Evolutionary conservation across 2,329 filamentous ascomycete genomes (phyloP).

Genomic region (Juglanconis juglandina): DNA sequence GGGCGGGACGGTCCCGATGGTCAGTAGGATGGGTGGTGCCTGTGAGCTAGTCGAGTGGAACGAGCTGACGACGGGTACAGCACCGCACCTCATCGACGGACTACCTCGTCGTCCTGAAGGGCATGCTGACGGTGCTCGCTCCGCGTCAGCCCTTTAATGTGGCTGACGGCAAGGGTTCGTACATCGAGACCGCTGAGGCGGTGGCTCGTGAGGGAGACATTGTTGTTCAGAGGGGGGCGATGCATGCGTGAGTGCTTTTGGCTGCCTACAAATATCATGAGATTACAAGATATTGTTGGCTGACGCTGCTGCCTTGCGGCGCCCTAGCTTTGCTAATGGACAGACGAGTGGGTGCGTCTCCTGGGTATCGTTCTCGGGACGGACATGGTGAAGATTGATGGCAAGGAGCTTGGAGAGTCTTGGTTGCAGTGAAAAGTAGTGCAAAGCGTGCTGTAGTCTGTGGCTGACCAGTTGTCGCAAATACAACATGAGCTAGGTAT

Average conservation of each 20-base stretch:
- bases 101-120: constrained; percentile 28
- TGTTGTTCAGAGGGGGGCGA: constrained; percentile 29
- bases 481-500: no score
- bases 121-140: constrained; percentile 27
- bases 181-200: constrained; percentile 25
- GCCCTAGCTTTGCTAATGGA: constrained; percentile 13
- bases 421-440: constrained; percentile 7
- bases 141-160: constrained; percentile 24
- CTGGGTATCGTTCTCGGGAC: constrained; percentile 10
- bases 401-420: constrained; percentile 8
- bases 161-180: constrained; percentile 25
- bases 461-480: no score
- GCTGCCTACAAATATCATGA: no score
- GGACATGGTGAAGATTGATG: background rate
- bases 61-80: constrained; percentile 16
- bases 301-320: background rate
- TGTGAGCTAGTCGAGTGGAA: background rate
- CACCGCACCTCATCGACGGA: constrained; percentile 32
- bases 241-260: constrained; percentile 30
- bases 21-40: constrained; percentile 5
- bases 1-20: constrained; percentile 26
- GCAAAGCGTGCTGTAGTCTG: no score
- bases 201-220: constrained; percentile 27
- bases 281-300: background rate
- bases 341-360: constrained; percentile 12